Base-by-base conservation (phyloP, 345 rosid genomes). In the Jatropha curcas region DNA sequence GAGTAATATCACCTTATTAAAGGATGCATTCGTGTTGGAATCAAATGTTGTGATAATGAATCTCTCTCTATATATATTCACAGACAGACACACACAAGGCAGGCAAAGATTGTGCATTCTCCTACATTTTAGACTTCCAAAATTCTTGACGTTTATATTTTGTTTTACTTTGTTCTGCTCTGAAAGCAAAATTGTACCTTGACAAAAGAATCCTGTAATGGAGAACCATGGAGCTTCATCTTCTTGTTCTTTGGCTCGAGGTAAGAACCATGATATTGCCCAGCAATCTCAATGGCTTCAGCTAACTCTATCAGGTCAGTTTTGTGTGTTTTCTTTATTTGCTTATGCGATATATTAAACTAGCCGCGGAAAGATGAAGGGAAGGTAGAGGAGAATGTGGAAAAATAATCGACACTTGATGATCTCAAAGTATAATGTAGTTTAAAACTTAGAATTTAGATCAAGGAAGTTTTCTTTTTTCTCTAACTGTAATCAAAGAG, bases 211-310 rank as follows among this genome's bases (percentile, higher is more conserved):
- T 61, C 45, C 25, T 28, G 45, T 75, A 28, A 64, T 63, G 78
- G 68, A 79, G 46, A 67, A 43, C 60, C 72, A 22, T 33, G 39
- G 33, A 52, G 62, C 59, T 22, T 60, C 53, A 52, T 58, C 59
- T 22, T 60, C 53, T 53, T 50, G n/a, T 59, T 73, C 77, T 39
- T 10, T 57, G 56, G 46, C 65, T 48, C 43, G 66, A 19, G 67
- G 12, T 22, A 25, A 35, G 13, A n/a, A 35, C 22, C 34, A n/a
- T 39, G 43, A 35, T 63, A 25, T 31, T 55, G 70, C 68, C 33
- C 78, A 57, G 11, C 80, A 46, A 24, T 80, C 86, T 51, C 79
- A 39, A 25, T 80, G 86, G 87, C 84, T 86, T 74, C 84, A 60
- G n/a, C 59, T 62, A 46, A 69, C 83, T 64, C 64, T 80, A 27